phyloP scores from a whole-genome alignment of 495 filamentous ascomycete species.

The Elasticomyces elasticus region DNA sequence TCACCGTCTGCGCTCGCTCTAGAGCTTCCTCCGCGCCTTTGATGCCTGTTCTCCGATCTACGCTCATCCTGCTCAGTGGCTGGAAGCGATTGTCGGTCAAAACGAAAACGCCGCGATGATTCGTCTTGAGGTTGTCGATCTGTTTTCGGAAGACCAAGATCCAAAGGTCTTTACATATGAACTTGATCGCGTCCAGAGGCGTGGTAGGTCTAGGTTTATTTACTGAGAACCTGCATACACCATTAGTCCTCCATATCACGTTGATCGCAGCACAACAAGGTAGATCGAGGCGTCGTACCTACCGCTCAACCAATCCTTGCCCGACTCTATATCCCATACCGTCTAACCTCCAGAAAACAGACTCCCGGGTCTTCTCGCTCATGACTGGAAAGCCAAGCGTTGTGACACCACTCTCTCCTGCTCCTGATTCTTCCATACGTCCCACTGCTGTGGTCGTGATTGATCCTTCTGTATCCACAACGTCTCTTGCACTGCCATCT shows the following conservation, averaged over 20 bases:
- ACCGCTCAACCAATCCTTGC: constrained; percentile 87
- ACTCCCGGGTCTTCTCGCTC: constrained; percentile 70
- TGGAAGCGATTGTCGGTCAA: constrained; percentile 89
- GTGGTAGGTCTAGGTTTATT: constrained; percentile 58
- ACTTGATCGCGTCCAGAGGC: constrained; percentile 61
- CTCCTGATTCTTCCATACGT: constrained; percentile 4
- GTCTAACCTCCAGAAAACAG: constrained; percentile 77
- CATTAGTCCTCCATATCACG: not conserved
- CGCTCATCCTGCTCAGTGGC: constrained; percentile 78
- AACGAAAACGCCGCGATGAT: constrained; percentile 93
- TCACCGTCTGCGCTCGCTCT: constrained; percentile 67
- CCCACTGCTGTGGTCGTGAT: not conserved
- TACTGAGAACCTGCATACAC: constrained; percentile 59
- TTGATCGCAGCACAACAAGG: not conserved
- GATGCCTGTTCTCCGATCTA: constrained; percentile 39
- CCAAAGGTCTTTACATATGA: constrained; percentile 97
- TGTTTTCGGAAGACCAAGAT: constrained; percentile 89
- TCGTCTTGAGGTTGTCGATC: constrained; percentile 96
- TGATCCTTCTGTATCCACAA: constrained; percentile 1
- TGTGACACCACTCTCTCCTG: not conserved
- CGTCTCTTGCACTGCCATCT: not conserved
- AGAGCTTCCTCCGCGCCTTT: constrained; percentile 48
- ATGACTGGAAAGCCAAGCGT: constrained; percentile 31
- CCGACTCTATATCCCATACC: constrained; percentile 82
- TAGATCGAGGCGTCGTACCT: constrained; percentile 24